Base-by-base conservation (phyloP, 768 basidiomycete species). In the Clavulina sp. region DNA sequence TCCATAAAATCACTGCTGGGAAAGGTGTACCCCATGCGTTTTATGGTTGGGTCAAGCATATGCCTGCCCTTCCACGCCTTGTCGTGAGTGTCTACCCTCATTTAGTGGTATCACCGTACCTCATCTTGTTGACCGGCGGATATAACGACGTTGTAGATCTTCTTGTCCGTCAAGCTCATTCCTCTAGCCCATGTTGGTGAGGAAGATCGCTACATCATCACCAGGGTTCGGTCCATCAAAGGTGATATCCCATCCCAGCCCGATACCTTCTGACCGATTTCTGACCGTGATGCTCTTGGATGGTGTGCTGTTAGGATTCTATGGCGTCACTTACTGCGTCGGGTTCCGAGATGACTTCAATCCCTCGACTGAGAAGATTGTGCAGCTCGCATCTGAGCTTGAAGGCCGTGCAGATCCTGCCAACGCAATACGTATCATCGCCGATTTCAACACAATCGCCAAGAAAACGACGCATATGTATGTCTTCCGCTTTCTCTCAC, bases 21-120 rank as follows among this genome's bases (percentile, higher is more conserved):
- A 66, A 66, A 43, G 78, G 79, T 36, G 74, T 76, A 5, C 81
- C 81, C 3, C 78, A 80, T 53, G 73, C 76, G 0, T 83, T 81
- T 54, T 68, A 71, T 69, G 76, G 48, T 38, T 38, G 21, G 13
- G 13, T 81, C 29, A 70, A 73, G 3, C 78, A 75, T 58, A 78
- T 78, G 75, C 80, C 80, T 21, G 72, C 78, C 18, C 68, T 84
- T n/a, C 81, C 81, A 31, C 68, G 71, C 2, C 71, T 81, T 26
- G 73, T 78, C 18, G 78, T 78, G 57, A 56, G 75, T 70, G 24
- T 23, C 3, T 4, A 47, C 7, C 19, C 9, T 1, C 1, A 4
- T 28, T n/a, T 34, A 21, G 9, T 7, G 4, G 16, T 30, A 3
- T 31, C 5, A 9, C 36, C 50, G n/a, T n/a, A n/a, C n/a, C n/a